Percentiles rank a stretch among this genome's conserved stretches.
phyloP scores from a whole-genome alignment of 495 filamentous ascomycete species.

The Amorphotheca resinae region DNA sequence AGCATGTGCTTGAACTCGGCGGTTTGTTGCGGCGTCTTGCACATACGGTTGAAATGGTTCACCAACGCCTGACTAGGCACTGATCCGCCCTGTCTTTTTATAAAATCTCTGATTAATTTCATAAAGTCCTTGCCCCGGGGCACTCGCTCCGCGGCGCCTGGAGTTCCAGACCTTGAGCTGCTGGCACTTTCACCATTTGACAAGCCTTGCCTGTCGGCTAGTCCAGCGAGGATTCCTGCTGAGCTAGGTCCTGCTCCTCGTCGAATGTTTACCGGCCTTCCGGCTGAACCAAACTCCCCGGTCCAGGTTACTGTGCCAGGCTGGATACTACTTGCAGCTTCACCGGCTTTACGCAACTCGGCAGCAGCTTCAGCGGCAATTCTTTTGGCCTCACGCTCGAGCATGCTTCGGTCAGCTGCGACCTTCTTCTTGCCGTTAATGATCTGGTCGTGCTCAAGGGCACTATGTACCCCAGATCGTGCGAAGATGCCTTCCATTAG shows the following conservation, averaged over 20 bases:
- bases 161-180: slow-evolving; percentile 21
- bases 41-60: slow-evolving; percentile 56
- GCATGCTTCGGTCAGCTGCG: slow-evolving; percentile 54
- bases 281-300: slow-evolving; percentile 63
- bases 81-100: slow-evolving; percentile 55
- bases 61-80: slow-evolving; percentile 66
- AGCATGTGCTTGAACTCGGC: slow-evolving; percentile 36
- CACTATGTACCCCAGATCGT: slow-evolving; percentile 67
- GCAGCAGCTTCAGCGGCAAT: slow-evolving; percentile 67
- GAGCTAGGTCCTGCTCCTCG: slow-evolving; percentile 33
- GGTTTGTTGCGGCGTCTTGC: slow-evolving; percentile 27
- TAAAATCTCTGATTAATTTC: slow-evolving; percentile 60
- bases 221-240: slow-evolving; percentile 43
- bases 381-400: slow-evolving; percentile 67
- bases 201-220: slow-evolving; percentile 43
- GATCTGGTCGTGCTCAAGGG: slow-evolving; percentile 81
- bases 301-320: slow-evolving; percentile 93
- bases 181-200: slow-evolving; percentile 23
- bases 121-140: slow-evolving; percentile 42
- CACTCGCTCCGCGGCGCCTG: slow-evolving; percentile 19
- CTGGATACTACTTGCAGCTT: slow-evolving; percentile 55
- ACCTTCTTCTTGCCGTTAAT: slow-evolving; percentile 51
- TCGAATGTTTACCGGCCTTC: slow-evolving; percentile 31
- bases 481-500: slow-evolving; percentile 64
- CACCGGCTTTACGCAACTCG: slow-evolving; percentile 58